Evolutionary conservation across 1,139 yeast species (phyloP).

Genomic region (Kodamaea sp.): DNA sequence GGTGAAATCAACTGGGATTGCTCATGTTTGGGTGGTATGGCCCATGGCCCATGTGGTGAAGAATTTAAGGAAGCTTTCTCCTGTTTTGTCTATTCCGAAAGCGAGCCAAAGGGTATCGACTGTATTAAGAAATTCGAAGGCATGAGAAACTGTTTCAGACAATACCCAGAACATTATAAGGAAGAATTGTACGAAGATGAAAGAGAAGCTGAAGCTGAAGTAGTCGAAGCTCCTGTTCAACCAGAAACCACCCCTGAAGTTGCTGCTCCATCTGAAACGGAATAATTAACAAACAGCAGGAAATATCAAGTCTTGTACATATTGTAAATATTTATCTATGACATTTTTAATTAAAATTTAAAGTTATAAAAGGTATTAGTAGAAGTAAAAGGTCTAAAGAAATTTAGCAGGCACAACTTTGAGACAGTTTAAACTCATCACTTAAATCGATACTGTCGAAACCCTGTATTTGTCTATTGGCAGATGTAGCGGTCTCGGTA

Average conservation of each 20-base stretch:
- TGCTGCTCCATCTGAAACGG: conserved; percentile 1
- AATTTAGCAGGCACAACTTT: conserved; percentile 24
- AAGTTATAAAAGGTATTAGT: not conserved
- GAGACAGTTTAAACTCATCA: conserved; percentile 9
- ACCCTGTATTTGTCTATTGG: conserved; percentile 25
- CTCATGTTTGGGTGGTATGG: conserved; percentile 99
- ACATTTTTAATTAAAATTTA: not conserved
- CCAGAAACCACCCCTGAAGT: not conserved
- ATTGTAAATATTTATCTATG: too few species aligned
- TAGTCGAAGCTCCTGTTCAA: conserved; percentile 2
- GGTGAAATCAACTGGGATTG: conserved; percentile 99
- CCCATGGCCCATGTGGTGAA: conserved; percentile 97
- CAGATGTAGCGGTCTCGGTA: conserved; percentile 12
- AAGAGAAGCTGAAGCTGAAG: conserved; percentile 21
- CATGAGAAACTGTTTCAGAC: conserved; percentile 95
- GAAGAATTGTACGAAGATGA: conserved; percentile 85
- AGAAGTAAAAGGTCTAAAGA: not conserved
- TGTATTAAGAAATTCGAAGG: conserved; percentile 87
- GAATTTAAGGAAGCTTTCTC: conserved; percentile 96
- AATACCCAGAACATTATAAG: conserved; percentile 89
- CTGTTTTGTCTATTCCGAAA: conserved; percentile 91
- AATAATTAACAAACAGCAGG: too few species aligned
- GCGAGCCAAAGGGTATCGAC: conserved; percentile 96
- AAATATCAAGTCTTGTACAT: too few species aligned
- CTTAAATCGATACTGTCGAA: conserved; percentile 41